Evolutionary conservation across 768 basidiomycete species (phyloP), one percentile per base, ranked within the genome.

Genomic region (Mycena haematopus): DNA sequence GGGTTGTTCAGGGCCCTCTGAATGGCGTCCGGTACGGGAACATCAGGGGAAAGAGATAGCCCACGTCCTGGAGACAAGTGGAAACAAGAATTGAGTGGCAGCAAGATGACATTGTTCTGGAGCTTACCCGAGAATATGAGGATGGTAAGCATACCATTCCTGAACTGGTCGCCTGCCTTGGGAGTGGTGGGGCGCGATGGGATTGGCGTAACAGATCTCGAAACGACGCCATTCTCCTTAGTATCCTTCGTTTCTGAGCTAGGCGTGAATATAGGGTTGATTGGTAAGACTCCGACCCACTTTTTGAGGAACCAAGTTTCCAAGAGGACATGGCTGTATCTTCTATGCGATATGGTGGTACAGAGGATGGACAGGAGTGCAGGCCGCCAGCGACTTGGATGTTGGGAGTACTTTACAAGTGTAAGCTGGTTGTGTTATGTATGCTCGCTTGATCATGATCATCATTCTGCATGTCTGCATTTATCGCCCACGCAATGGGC

Each of bases 61-160:
- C 91, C 93, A 67, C 93, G 88, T 19, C 93, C 96, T 87, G 62
- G 21, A 25, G 33, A n/a, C n/a, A n/a, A n/a, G n/a, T n/a, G n/a
- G n/a, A 36, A 6, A 19, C 11, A 22, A 14, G 44, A 22, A 2
- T 42, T 63, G 47, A 58, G 66, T n/a, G 36, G n/a, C 27, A 27
- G 22, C 6, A 49, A 31, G 36, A 36, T n/a, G 54, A 49, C 35
- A 27, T 57, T 49, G 40, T 33, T 40, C 74, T 51, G 54, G 50
- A 33, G 69, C 85, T 65, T 65, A 92, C 92, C 92, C 69, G 91
- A 95, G 79, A 96, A 96, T 73, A 99, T 95, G 63, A 94, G 88
- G 75, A 99, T 95, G 65, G 93, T 96, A 69, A 99, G 88, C 84
- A 96, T 89, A 52, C 96, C 96, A 47, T 86, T 90, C 75, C 93